phyloP scores from a whole-genome alignment of 75 land plant species.

The Chamaecyparis obtusa region DNA sequence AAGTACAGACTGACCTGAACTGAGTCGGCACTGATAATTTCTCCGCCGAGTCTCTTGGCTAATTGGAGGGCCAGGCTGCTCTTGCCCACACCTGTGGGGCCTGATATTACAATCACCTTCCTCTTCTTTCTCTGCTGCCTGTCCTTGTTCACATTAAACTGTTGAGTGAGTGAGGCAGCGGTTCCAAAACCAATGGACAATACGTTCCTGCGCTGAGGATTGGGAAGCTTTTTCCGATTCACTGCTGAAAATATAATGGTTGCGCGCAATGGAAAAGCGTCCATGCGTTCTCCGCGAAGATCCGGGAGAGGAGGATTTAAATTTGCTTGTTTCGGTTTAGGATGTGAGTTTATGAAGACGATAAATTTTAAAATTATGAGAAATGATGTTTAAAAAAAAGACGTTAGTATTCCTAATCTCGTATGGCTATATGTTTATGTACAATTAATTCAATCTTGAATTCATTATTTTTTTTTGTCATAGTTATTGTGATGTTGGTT shows the following conservation, averaged over 20 bases:
- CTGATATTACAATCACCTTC: constrained; percentile 86
- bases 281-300: not conserved
- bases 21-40: constrained; percentile 97
- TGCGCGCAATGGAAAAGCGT: not conserved
- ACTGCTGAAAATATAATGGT: not conserved
- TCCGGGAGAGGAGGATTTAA: not conserved
- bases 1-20: constrained; percentile 61
- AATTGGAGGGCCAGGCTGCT: constrained; percentile 76
- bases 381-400: too few relatives aligned
- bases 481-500: too few relatives aligned
- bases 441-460: too few relatives aligned
- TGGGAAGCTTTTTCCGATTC: not conserved
- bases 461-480: too few relatives aligned
- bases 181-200: not conserved
- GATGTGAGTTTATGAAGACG: too few relatives aligned
- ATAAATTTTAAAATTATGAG: too few relatives aligned
- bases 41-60: constrained; percentile 80
- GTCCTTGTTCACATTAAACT: not conserved
- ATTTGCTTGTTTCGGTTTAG: not conserved
- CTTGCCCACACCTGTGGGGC: constrained; percentile 95
- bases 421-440: too few relatives aligned
- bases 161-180: not conserved
- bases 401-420: too few relatives aligned
- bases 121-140: constrained; percentile 24
- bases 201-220: not conserved